Base-by-base conservation (phyloP, 495 filamentous ascomycete genomes). In the Lepidopterella palustris region DNA sequence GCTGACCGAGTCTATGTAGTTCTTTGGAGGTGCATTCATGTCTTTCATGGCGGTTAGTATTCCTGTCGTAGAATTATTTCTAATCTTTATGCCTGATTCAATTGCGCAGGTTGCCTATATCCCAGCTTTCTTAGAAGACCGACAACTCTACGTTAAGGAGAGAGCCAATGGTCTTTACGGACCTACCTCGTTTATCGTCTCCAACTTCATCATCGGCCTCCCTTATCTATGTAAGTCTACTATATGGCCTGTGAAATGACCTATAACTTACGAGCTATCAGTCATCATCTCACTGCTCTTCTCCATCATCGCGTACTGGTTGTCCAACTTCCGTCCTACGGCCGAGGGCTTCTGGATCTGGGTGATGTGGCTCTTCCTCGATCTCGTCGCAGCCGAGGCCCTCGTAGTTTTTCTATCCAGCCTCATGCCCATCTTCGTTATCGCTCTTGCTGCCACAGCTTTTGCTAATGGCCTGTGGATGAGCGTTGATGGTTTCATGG, bases 381-480 rank as follows among this genome's bases (percentile, higher is more conserved):
- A 93, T 62, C 80, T 93, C 10, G 71, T 93, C 10, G 89, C 88
- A 0, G 89, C 87, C 35, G 89, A 92, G 68, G 84, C 85, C 8
- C 78, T 93, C 1, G 89, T 93, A 56, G 87, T 92, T 0, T 77
- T 93, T 24, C 72, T 91, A 25, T 82, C 84, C 3, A 82, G 82
- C 3, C 67, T 92, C 10, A 82, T 90, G 66, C 87, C 88, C 3
- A 85, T 81, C 60, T 92, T 93, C 61, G 89, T 93, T 40, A 78
- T 90, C 52, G 73, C 86, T 0, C 79, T 93, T 3, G 88, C 89
- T 0, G 72, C 89, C 0, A 84, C 86, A 0, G 88, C 89, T 0
- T 92, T 92, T 56, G 85, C 86, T 8, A 93, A 93, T 67, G 89
- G 89, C 0, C 77, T 92, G 9, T 93, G 89, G 88, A 93, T 93